phyloP scores from a whole-genome alignment of 2,329 filamentous ascomycete species.

The Colletotrichum lentis region DNA sequence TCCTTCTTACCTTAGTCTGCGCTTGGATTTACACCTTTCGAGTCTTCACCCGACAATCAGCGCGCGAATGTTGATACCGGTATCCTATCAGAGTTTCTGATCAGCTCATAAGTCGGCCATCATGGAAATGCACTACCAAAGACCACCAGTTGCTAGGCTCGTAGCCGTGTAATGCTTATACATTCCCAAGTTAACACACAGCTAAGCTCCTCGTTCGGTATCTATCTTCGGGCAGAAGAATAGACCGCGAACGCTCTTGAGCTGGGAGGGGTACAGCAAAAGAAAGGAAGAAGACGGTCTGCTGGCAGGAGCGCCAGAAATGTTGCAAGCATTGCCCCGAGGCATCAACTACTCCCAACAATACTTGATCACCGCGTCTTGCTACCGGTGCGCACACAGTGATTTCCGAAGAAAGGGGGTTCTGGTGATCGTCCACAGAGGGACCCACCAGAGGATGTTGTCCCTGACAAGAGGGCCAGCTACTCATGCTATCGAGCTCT shows the following conservation, averaged over 20 bases:
- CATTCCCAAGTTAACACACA: neutral
- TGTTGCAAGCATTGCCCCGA: neutral
- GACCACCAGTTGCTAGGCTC: no score
- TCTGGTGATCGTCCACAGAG: neutral
- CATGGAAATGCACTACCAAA: no score
- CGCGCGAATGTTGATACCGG: no score
- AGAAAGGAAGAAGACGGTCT: neutral
- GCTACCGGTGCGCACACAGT: neutral
- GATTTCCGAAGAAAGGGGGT: neutral
- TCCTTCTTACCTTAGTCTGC: no score
- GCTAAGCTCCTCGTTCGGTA: neutral
- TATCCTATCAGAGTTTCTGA: no score
- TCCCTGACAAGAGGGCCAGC: neutral
- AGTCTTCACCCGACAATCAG: no score
- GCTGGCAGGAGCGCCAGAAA: neutral
- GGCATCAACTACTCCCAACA: neutral
- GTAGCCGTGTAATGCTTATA: neutral
- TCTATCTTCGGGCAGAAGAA: neutral
- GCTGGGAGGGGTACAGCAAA: neutral
- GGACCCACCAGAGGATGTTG: slow-evolving; percentile 3
- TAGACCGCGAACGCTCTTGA: neutral
- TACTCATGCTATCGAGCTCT: neutral
- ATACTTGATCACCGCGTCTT: neutral
- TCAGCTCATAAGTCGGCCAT: no score
- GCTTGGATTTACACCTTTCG: no score